These are phyloP conservation scores for Alternaria brassicae DNA, from an alignment of 2,329 filamentous ascomycete species.

Conservation along the genomic window DNA sequence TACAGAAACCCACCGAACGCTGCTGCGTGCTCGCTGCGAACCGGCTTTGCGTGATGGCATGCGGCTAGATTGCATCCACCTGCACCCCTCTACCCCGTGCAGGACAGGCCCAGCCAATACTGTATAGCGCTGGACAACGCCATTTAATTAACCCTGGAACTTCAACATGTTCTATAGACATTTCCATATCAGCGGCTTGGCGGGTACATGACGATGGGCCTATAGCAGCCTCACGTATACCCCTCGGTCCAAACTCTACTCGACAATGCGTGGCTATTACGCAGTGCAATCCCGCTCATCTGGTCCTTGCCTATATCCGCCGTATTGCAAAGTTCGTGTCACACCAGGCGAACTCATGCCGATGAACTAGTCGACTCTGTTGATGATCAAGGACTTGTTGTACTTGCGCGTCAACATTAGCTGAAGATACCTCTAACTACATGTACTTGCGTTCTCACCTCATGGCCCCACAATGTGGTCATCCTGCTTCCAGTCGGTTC, in stretches of 20 bases:
- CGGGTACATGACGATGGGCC: slow-evolving; percentile 16
- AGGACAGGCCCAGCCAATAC: slow-evolving; percentile 16
- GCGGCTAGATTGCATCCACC: slow-evolving; percentile 18
- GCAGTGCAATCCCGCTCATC: slow-evolving; percentile 12
- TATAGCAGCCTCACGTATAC: slow-evolving; percentile 44
- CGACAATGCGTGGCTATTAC: slow-evolving; percentile 24
- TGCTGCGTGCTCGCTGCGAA: slow-evolving; percentile 11
- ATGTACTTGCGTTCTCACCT: not conserved
- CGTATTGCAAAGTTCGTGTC: slow-evolving; percentile 10
- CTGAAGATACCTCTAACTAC: slow-evolving; percentile 6
- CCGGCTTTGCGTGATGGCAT: slow-evolving; percentile 10
- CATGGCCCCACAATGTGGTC: slow-evolving; percentile 1
- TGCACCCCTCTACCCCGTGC: slow-evolving; percentile 12
- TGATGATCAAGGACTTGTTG: slow-evolving; percentile 16
- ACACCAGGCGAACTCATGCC: not conserved
- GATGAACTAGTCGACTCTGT: slow-evolving; percentile 14
- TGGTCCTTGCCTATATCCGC: slow-evolving; percentile 26
- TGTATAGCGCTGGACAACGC: not conserved
- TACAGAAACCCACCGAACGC: not conserved
- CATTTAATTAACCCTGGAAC: slow-evolving; percentile 25
- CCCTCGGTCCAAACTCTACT: slow-evolving; percentile 19
- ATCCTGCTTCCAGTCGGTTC: slow-evolving; percentile 4
- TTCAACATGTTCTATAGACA: slow-evolving; percentile 24
- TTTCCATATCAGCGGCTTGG: slow-evolving; percentile 24
- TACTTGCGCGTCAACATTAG: slow-evolving; percentile 15